phyloP scores from a whole-genome alignment of 2,329 filamentous ascomycete species.

The Nothopassalora personata region DNA sequence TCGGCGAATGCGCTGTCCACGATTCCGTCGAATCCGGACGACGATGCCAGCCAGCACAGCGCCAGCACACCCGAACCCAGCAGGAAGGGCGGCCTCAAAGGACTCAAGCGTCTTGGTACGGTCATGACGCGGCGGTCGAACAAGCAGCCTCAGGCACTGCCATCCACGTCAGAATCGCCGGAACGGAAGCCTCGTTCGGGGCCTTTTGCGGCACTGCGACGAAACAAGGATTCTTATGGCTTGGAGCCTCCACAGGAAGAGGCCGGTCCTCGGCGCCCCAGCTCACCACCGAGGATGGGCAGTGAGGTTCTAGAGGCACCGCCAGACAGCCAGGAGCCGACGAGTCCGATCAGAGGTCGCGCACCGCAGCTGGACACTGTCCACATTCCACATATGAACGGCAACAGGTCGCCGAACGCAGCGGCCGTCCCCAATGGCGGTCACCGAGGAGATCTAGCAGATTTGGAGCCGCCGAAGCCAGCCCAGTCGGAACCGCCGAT shows the following conservation, averaged over 20 bases:
- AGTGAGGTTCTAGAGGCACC: conserved; percentile 29
- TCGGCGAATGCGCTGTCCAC: conserved; percentile 13
- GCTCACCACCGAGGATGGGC: conserved; percentile 29
- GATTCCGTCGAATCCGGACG: conserved; percentile 21
- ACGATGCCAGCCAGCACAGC: conserved; percentile 23
- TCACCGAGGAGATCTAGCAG: conserved; percentile 32
- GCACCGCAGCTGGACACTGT: conserved; percentile 11
- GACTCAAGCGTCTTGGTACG: conserved; percentile 56
- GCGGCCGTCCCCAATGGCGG: conserved; percentile 26
- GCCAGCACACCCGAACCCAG: conserved; percentile 47
- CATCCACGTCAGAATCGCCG: conserved; percentile 38
- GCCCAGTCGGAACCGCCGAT: conserved; percentile 15
- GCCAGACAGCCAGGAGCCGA: conserved; percentile 5
- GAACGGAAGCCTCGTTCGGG: conserved; percentile 54
- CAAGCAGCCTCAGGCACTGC: conserved; percentile 36
- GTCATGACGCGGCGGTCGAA: conserved; percentile 60
- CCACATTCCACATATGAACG: conserved; percentile 21
- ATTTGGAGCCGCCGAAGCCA: conserved; percentile 29
- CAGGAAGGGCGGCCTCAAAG: conserved; percentile 45
- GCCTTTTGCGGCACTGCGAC: conserved; percentile 52
- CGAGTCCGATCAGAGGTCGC: conserved; percentile 8
- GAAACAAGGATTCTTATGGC: conserved; percentile 57
- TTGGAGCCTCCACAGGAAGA: conserved; percentile 30
- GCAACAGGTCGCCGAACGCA: conserved; percentile 13
- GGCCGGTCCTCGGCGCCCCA: conserved; percentile 22